These are phyloP conservation scores for Lachnellula suecica DNA, from an alignment of 2,329 filamentous ascomycete species.

Conservation along the genomic window DNA sequence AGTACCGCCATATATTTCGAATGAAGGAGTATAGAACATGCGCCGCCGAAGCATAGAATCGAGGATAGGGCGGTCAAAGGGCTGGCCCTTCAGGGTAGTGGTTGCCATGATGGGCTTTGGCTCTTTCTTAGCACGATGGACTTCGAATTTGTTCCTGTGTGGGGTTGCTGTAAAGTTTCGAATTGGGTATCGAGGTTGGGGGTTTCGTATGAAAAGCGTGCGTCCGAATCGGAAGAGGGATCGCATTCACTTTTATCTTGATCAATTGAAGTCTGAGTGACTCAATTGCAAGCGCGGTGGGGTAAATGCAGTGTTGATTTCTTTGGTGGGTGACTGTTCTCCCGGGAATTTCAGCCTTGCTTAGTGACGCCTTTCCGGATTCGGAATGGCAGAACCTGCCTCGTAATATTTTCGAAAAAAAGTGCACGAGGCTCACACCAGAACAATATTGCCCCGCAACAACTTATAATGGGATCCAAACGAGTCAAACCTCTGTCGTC, in stretches of 20 bases:
- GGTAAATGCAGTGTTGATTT: neutral
- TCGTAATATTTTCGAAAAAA: constrained; percentile 1
- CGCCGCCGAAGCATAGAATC: constrained; percentile 85
- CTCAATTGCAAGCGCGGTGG: constrained; percentile 5
- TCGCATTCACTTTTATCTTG: constrained; percentile 37
- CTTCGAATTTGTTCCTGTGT: constrained; percentile 35
- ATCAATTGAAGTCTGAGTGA: constrained; percentile 27
- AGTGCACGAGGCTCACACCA: neutral
- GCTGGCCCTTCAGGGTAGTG: constrained; percentile 85
- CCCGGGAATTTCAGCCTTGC: neutral
- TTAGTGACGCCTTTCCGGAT: no score
- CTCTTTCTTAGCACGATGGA: constrained; percentile 33
- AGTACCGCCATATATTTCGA: constrained; percentile 92
- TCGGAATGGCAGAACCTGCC: no score
- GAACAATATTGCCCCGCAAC: constrained; percentile 16
- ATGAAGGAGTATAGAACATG: constrained; percentile 92
- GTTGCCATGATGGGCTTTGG: constrained; percentile 49
- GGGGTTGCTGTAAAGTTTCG: constrained; percentile 40
- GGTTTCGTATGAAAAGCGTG: constrained; percentile 25
- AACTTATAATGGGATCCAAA: constrained; percentile 47
- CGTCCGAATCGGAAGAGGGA: constrained; percentile 38
- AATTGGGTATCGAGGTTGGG: constrained; percentile 16
- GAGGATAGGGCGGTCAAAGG: constrained; percentile 78
- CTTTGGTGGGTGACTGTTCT: neutral
- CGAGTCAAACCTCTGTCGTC: constrained; percentile 41